Base-by-base conservation (phyloP, 2,329 filamentous ascomycete genomes). In the Grosmannia serpens region DNA sequence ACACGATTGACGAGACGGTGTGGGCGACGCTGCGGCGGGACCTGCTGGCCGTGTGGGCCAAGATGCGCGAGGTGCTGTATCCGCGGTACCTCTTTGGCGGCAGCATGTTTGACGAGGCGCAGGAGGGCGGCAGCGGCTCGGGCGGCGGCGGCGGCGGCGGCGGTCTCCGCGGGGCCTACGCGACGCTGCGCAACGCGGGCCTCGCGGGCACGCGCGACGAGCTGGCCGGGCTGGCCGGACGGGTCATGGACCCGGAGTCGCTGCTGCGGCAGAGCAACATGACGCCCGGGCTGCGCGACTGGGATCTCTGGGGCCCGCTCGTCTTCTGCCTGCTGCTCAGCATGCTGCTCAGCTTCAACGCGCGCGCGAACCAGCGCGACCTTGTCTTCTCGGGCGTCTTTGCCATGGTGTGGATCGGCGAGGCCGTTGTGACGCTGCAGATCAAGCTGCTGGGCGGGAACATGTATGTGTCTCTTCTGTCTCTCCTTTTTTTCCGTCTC, bases 1-100 rank as follows among this genome's bases (percentile, higher is more conserved):
- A 95, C 74, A 99, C 94, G 52, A 95, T 99, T 71, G 94, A 99
- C 72, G 94, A 99, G 75, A 86, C 85, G 1, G 94, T 99, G 47
- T 99, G 94, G 94, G 89, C 92, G 50, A 99, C 94, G n/a, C 78
- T 99, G 61, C 89, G 88, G 56, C 87, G 94, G 65, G 94, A 99
- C 71, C 76, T 99, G 64, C 74, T 92, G 9, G 94, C 91, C 29
- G 90, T 97, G 41, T 97, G 94, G 92, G 88, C 89, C 74, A 99
- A 99, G 80, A 90, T 99, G 86, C 86, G 89, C 71, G 92, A 96
- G 77, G 94, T 99, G 46, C 83, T 99, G 61, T 99, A 90, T 74
- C 94, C 94, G 22, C 91, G 91, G 69, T 97, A 97, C 75, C 80
- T 99, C 54, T 86, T 99, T 27, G 82, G 82, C 41, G 83, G 83